Evolutionary conservation across 2,329 filamentous ascomycete species (phyloP).

Genomic region (Coniella vitis): DNA sequence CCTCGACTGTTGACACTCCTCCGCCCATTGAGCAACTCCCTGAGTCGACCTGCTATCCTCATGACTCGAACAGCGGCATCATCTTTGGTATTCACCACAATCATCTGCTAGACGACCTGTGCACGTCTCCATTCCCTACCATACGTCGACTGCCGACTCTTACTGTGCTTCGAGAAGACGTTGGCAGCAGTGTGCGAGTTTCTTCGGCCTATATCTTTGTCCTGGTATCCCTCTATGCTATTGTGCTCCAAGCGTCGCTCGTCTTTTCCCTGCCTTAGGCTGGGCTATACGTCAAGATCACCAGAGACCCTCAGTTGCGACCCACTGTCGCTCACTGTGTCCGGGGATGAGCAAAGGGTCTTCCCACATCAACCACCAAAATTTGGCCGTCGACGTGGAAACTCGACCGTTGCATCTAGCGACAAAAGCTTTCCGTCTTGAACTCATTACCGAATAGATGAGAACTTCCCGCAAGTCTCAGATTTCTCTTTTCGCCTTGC

Average conservation of each 20-base stretch:
- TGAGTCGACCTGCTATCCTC: background rate
- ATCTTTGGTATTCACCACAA: too few species aligned
- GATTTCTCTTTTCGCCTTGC: constrained; percentile 2
- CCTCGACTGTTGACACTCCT: background rate
- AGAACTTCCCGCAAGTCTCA: background rate
- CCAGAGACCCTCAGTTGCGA: constrained; percentile 1
- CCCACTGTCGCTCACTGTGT: constrained; percentile 15
- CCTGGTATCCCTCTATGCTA: constrained; percentile 2
- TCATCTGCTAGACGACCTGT: too few species aligned
- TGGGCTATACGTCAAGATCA: background rate
- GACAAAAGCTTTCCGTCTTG: constrained; percentile 11
- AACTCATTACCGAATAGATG: constrained; percentile 2
- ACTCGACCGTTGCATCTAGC: constrained; percentile 15
- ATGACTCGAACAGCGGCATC: background rate
- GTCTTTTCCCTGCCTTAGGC: background rate
- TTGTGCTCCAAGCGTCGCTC: too few species aligned
- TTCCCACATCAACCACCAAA: constrained; percentile 16
- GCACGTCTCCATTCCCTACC: background rate
- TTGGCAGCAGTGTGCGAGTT: too few species aligned
- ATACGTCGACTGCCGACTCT: background rate
- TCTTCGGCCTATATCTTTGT: constrained; percentile 4
- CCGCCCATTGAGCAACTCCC: too few species aligned
- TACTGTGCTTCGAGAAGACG: too few species aligned
- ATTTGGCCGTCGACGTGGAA: constrained; percentile 13
- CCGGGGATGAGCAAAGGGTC: constrained; percentile 14